These are phyloP conservation scores for Mucor saturninus DNA, from an alignment of 371 early-diverging fungal species.

Conservation along the genomic window DNA sequence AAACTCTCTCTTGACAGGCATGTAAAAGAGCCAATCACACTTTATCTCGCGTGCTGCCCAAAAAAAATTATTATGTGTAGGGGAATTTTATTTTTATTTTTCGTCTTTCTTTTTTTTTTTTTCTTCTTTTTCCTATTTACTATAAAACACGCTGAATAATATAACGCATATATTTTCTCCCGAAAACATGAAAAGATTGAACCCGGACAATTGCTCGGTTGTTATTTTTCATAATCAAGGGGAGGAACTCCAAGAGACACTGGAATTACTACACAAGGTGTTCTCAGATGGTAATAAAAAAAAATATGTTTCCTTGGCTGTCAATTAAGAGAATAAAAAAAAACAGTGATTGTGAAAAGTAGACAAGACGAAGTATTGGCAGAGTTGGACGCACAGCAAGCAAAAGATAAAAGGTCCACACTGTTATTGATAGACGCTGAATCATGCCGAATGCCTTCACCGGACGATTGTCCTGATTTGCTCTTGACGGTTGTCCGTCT, in stretches of 20 bases:
- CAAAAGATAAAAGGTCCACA: constrained; percentile 14
- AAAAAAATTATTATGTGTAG: neutral
- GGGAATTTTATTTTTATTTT: constrained; percentile 8
- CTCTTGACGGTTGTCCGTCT: constrained; percentile 20
- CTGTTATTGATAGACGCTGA: constrained; percentile 30
- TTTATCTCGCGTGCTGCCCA: too few relatives aligned
- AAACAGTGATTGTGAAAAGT: constrained; percentile 18
- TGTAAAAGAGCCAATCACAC: neutral
- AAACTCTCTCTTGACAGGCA: neutral
- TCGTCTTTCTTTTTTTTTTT: constrained; percentile 2
- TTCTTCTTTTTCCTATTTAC: neutral
- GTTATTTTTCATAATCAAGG: constrained; percentile 22
- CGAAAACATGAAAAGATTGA: constrained; percentile 19
- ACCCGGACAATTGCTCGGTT: constrained; percentile 26
- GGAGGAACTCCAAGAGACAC: constrained; percentile 5
- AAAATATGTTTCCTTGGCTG: neutral
- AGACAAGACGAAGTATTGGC: constrained; percentile 17
- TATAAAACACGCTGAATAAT: neutral
- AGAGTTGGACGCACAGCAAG: constrained; percentile 15
- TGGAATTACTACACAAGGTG: constrained; percentile 14
- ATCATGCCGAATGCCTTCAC: constrained; percentile 6
- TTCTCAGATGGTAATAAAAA: constrained; percentile 20
- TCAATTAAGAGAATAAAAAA: too few relatives aligned
- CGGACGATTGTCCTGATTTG: constrained; percentile 29
- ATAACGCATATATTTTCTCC: too few relatives aligned